phyloP scores from a whole-genome alignment of 768 basidiomycete genomes.

The Boletus fagicola region DNA sequence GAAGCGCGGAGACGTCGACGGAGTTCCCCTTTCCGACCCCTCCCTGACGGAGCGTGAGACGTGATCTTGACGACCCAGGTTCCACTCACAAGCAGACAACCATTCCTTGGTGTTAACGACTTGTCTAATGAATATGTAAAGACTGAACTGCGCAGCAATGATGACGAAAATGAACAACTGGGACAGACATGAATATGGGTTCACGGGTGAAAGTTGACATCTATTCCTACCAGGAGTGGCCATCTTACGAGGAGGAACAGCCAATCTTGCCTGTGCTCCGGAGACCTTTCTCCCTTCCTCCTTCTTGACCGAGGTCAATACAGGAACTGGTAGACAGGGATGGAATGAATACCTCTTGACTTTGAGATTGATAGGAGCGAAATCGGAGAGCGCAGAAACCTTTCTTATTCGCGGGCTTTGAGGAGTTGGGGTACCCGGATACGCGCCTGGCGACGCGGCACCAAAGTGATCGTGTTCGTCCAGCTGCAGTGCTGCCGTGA shows the following conservation, averaged over 20 bases:
- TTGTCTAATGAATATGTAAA: conserved; percentile 87
- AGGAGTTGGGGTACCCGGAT: conserved; percentile 23
- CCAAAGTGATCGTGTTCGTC: conserved; percentile 45
- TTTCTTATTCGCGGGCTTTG: conserved; percentile 61
- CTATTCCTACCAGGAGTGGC: conserved; percentile 70
- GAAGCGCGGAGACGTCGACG: conserved; percentile 75
- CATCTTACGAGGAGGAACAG: conserved; percentile 77
- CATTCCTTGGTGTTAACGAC: conserved; percentile 94
- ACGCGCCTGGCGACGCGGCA: conserved; percentile 20
- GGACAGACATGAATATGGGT: conserved; percentile 8
- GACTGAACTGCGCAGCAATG: conserved; percentile 79
- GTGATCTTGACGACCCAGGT: neutral
- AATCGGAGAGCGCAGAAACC: conserved; percentile 81
- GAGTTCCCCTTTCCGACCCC: conserved; percentile 78
- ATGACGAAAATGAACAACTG: conserved; percentile 81
- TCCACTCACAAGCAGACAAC: conserved; percentile 73
- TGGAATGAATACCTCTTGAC: conserved; percentile 58
- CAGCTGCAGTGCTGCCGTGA: conserved; percentile 66
- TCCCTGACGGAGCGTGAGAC: conserved; percentile 50
- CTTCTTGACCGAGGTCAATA: conserved; percentile 30
- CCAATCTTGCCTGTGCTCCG: conserved; percentile 62
- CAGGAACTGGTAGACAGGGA: neutral
- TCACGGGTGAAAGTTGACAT: neutral
- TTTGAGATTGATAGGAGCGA: conserved; percentile 85
- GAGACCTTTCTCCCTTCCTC: conserved; percentile 33